Percentiles rank a stretch among this genome's conserved stretches.
Evolutionary conservation across 768 basidiomycete genomes (phyloP).

Genomic region (Lactarius evosmus): DNA sequence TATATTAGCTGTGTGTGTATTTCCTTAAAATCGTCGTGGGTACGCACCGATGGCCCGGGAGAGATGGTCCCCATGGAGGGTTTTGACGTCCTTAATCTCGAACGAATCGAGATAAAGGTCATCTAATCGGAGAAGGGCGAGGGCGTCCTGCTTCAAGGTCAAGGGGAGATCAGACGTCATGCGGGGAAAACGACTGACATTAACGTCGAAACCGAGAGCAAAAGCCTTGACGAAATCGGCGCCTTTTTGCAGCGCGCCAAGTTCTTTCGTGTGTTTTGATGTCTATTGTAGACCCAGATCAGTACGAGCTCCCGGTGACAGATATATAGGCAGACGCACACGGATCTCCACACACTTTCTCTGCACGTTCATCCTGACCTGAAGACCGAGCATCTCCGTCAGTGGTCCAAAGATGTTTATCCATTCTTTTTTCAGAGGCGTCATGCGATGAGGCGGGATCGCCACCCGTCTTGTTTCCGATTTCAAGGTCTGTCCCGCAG

Average conservation of each 20-base stretch:
- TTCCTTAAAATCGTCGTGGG: neutral
- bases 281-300: conserved; percentile 53
- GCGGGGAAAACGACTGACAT: conserved; percentile 50
- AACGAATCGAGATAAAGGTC: conserved; percentile 98
- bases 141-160: conserved; percentile 65
- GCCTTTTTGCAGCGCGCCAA: conserved; percentile 92
- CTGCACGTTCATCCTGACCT: conserved; percentile 96
- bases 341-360: conserved; percentile 88
- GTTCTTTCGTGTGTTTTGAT: conserved; percentile 90
- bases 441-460: conserved; percentile 97
- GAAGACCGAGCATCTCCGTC: conserved; percentile 90
- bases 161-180: conserved; percentile 1
- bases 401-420: conserved; percentile 91
- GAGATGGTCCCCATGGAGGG: conserved; percentile 94
- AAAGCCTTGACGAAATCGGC: conserved; percentile 97
- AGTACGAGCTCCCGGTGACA: neutral
- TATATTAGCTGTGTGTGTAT: conserved; percentile 3
- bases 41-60: conserved; percentile 89
- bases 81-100: conserved; percentile 99
- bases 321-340: conserved; percentile 47
- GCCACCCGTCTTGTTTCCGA: conserved; percentile 86
- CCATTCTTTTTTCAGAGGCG: conserved; percentile 96
- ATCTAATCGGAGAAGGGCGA: conserved; percentile 91
- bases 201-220: conserved; percentile 91
- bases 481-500: conserved; percentile 54